Percentiles rank a stretch among this genome's conserved stretches.
phyloP scores from a whole-genome alignment of 352 stramenopile genomes.

The Phytophthora megakarya region DNA sequence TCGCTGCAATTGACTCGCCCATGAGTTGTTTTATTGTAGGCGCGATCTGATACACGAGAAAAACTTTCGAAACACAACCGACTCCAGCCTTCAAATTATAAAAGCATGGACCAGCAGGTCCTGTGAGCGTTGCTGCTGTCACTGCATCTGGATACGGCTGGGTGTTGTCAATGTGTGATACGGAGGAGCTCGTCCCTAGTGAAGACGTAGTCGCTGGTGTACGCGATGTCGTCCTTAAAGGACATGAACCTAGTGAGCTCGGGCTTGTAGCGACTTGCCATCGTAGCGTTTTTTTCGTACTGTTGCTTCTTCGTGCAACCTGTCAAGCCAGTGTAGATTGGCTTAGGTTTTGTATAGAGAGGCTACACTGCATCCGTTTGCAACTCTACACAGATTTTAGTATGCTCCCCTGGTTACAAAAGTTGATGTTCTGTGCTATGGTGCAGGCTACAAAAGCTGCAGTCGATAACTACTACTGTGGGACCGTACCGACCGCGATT shows the following conservation, averaged over 20 bases:
- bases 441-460: too few species aligned
- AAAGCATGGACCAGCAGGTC: neutral
- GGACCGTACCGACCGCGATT: neutral
- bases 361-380: too few species aligned
- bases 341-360: neutral
- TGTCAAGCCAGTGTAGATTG: neutral
- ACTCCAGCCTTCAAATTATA: too few species aligned
- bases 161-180: neutral
- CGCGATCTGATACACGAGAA: too few species aligned
- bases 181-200: too few species aligned
- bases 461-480: neutral
- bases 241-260: neutral
- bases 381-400: neutral
- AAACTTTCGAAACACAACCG: too few species aligned
- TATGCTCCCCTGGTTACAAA: neutral
- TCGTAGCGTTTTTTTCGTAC: too few species aligned
- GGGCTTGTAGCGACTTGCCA: neutral
- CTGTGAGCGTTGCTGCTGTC: neutral
- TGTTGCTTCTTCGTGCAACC: neutral
- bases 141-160: neutral
- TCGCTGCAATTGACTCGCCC: too few species aligned
- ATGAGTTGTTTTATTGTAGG: too few species aligned
- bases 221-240: neutral
- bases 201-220: too few species aligned
- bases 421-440: neutral